A percentile compares a stretch with the other conserved stretches of the same genome.
phyloP scores from a whole-genome alignment of 2,329 filamentous ascomycete genomes.

The Pyrenochaeta sp. region DNA sequence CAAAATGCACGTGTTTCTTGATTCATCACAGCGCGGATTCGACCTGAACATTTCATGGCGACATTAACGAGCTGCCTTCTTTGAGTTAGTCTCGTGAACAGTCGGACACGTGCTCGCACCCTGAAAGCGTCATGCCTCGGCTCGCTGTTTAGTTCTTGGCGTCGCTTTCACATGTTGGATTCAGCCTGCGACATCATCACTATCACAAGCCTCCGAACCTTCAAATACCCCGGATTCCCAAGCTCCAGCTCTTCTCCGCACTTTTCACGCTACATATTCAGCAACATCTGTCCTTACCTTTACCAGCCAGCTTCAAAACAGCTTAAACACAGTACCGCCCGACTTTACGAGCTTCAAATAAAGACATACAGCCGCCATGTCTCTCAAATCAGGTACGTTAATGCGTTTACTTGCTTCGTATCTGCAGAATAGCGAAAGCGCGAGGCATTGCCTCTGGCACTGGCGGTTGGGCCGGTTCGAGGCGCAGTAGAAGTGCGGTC shows the following conservation, averaged over 20 bases:
- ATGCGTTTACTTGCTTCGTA: background rate
- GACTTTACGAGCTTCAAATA: background rate
- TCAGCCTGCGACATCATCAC: slow-evolving; percentile 20
- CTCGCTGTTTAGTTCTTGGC: slow-evolving; percentile 18
- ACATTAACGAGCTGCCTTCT: background rate
- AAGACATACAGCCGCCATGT: slow-evolving; percentile 34
- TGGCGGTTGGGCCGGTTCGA: background rate
- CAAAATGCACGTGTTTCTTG: background rate
- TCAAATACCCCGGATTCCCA: slow-evolving; percentile 27
- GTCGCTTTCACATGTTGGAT: slow-evolving; percentile 33
- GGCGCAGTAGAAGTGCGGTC: background rate
- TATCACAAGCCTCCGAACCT: slow-evolving; percentile 34
- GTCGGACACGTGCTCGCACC: slow-evolving; percentile 22
- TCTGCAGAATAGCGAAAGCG: background rate
- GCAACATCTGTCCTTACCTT: background rate
- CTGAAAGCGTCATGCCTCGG: slow-evolving; percentile 26
- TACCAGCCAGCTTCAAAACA: background rate
- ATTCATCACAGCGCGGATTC: background rate
- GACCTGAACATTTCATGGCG: background rate
- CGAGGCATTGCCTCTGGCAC: background rate
- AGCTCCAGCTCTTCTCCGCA: background rate
- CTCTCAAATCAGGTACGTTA: slow-evolving; percentile 41
- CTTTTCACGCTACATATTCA: background rate
- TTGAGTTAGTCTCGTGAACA: background rate
- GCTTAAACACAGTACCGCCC: background rate